Evolutionary conservation across 768 basidiomycete genomes (phyloP).

Genomic region (Boletus reticulatus): DNA sequence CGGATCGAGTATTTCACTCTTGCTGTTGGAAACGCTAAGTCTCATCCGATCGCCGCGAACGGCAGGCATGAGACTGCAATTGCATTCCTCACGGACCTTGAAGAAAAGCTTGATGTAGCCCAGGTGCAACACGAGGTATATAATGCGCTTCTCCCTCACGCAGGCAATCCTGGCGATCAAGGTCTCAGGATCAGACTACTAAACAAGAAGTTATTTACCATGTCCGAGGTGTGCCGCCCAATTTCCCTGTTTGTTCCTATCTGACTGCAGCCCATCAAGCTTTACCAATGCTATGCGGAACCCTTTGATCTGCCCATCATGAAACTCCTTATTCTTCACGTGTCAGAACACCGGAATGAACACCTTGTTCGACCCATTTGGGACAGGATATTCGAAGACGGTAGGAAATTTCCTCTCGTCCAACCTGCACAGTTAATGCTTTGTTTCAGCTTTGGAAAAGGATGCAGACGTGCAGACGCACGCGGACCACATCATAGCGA

Average conservation of each 20-base stretch:
- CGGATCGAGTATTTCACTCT: constrained; percentile 92
- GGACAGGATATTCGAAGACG: constrained; percentile 81
- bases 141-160: constrained; percentile 59
- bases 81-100: constrained; percentile 89
- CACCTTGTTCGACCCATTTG: constrained; percentile 80
- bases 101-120: constrained; percentile 96
- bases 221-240: constrained; percentile 69
- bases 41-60: constrained; percentile 77
- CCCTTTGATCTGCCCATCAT: constrained; percentile 81
- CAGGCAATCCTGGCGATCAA: constrained; percentile 58
- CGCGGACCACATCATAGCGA: constrained; percentile 62
- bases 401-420: constrained; percentile 40
- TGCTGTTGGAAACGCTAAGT: constrained; percentile 95
- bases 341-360: constrained; percentile 90
- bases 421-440: constrained; percentile 1
- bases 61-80: constrained; percentile 88
- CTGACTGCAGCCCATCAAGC: constrained; percentile 41
- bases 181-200: constrained; percentile 62
- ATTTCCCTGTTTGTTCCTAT: constrained; percentile 1
- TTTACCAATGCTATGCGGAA: constrained; percentile 85
- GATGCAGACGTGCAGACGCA: constrained; percentile 51
- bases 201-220: constrained; percentile 62
- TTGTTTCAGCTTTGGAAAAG: constrained; percentile 48
- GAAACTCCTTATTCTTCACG: constrained; percentile 87
- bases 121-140: constrained; percentile 95